A percentile compares a stretch with the other conserved stretches of the same genome.
These are phyloP conservation scores for Heliosperma pusillum DNA, from an alignment of 148 eudicot genomes.

Conservation along the genomic window DNA sequence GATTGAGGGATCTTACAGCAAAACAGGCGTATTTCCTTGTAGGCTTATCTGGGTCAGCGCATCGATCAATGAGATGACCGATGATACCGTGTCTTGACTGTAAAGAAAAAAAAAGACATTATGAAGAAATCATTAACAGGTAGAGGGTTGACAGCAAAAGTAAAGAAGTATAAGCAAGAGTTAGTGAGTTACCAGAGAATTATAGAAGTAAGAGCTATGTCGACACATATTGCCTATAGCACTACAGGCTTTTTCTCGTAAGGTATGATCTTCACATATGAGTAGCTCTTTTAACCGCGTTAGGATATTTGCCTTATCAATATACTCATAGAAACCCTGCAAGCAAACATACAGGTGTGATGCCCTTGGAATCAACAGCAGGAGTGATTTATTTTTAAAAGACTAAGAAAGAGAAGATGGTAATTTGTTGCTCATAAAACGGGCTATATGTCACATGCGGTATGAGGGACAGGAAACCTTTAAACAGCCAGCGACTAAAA, in stretches of 20 bases:
- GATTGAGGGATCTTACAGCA: constrained; percentile 56
- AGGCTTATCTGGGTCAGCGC: constrained; percentile 80
- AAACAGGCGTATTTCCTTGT: constrained; percentile 96
- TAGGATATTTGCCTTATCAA: constrained; percentile 71
- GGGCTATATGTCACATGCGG: neutral
- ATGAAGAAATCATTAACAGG: neutral
- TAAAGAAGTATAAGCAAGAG: neutral
- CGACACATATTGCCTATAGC: constrained; percentile 96
- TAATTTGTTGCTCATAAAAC: neutral
- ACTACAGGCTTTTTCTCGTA: constrained; percentile 88
- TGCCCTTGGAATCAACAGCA: neutral
- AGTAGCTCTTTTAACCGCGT: constrained; percentile 65
- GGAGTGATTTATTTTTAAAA: neutral
- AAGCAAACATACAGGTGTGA: constrained; percentile 11
- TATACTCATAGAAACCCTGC: constrained; percentile 78
- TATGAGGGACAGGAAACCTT: neutral
- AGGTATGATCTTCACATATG: constrained; percentile 65
- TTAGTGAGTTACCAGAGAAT: constrained; percentile 50
- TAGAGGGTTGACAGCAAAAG: neutral
- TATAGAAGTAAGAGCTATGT: constrained; percentile 84
- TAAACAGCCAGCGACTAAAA: neutral
- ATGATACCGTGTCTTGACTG: constrained; percentile 69
- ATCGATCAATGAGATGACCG: constrained; percentile 70
- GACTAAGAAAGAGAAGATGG: neutral
- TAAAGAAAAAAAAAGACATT: constrained; percentile 8